Conservation (phyloP, 2,329 filamentous ascomycete species). For the Penicillium glabrum region DNA sequence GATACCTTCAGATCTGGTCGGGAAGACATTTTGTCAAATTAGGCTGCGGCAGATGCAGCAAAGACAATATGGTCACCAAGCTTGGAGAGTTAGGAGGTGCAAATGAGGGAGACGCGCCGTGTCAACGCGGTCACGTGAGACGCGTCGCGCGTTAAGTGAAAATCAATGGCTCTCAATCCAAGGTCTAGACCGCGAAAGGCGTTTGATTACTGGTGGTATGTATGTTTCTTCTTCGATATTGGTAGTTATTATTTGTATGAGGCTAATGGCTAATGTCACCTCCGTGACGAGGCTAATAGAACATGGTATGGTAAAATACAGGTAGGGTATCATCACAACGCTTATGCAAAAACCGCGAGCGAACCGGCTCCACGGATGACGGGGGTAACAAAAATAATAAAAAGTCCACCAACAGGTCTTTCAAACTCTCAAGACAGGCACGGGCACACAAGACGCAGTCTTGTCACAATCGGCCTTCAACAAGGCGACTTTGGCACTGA, state of each 20-base stretch:
- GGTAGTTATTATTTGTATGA: slow-evolving; percentile 13
- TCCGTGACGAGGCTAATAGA: background rate
- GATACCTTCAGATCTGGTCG: slow-evolving; percentile 69
- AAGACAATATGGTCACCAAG: slow-evolving; percentile 2
- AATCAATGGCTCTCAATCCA: background rate
- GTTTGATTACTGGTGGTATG: background rate
- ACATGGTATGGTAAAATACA: slow-evolving; percentile 18
- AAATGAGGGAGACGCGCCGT: slow-evolving; percentile 23
- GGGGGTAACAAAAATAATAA: slow-evolving; percentile 19
- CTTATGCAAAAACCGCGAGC: slow-evolving; percentile 26
- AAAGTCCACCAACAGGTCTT: slow-evolving; percentile 8
- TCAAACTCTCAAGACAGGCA: slow-evolving; percentile 13
- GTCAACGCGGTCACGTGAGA: slow-evolving; percentile 33
- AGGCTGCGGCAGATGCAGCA: slow-evolving; percentile 10
- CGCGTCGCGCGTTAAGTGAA: slow-evolving; percentile 33
- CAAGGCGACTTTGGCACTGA: slow-evolving; percentile 32
- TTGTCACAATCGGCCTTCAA: slow-evolving; percentile 30
- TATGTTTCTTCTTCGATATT: background rate
- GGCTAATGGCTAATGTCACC: background rate
- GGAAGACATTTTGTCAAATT: slow-evolving; percentile 60
- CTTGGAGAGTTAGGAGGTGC: background rate
- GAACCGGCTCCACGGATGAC: slow-evolving; percentile 23
- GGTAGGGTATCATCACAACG: slow-evolving; percentile 27
- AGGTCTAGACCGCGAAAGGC: background rate
- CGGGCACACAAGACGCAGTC: slow-evolving; percentile 11